These are phyloP conservation scores for Ophiostoma ulmi DNA, from an alignment of 2,329 filamentous ascomycete species.

Conservation along the genomic window DNA sequence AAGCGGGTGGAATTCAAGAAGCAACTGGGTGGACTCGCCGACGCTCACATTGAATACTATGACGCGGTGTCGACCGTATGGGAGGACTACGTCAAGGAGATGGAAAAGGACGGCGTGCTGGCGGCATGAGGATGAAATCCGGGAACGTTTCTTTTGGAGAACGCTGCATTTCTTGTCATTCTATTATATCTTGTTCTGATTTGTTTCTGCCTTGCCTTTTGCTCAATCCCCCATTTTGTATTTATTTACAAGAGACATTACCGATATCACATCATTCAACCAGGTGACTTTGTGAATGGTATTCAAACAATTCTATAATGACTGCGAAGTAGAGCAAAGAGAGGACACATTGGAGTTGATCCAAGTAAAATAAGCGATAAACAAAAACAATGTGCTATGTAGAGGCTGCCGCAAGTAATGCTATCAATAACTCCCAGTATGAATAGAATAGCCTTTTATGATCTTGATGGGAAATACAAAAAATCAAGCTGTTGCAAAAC, in stretches of 20 bases:
- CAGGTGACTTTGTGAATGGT: neutral
- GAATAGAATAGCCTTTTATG: neutral
- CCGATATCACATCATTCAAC: neutral
- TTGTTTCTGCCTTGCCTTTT: neutral
- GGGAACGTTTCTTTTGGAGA: neutral
- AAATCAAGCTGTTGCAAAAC: slow-evolving; percentile 2
- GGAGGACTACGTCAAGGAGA: slow-evolving; percentile 84
- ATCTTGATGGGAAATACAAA: neutral
- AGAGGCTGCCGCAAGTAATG: neutral
- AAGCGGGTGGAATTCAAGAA: slow-evolving; percentile 89
- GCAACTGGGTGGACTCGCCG: slow-evolving; percentile 75
- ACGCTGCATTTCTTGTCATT: neutral
- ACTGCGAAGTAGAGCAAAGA: neutral
- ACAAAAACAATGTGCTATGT: neutral
- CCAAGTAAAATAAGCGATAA: neutral
- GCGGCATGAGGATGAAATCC: slow-evolving; percentile 24
- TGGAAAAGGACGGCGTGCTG: slow-evolving; percentile 61
- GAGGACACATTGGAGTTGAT: neutral
- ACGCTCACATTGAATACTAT: slow-evolving; percentile 85
- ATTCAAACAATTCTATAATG: neutral
- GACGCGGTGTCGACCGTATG: slow-evolving; percentile 72
- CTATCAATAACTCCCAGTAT: neutral
- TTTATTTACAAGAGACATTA: neutral
- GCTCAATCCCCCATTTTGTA: slow-evolving; percentile 13
- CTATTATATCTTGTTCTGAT: neutral